phyloP scores from a whole-genome alignment of 83 land plant genomes.

The Thuja plicata region DNA sequence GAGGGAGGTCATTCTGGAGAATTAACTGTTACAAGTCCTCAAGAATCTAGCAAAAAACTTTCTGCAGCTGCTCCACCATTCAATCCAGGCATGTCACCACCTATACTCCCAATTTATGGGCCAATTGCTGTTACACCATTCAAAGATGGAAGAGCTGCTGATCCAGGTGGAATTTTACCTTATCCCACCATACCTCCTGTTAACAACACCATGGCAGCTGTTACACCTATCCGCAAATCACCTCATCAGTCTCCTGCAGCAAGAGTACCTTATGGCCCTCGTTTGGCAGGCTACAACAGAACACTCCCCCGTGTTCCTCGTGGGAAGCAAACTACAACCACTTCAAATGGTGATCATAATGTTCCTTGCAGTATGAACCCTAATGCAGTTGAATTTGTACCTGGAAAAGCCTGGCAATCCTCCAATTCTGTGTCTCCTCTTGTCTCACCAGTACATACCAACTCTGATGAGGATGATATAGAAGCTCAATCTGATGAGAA shows the following conservation, averaged over 20 bases:
- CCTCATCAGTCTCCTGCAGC: constrained; percentile 74
- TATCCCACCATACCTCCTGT: constrained; percentile 48
- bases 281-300: constrained; percentile 53
- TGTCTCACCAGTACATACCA: constrained; percentile 2
- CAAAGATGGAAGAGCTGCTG: constrained; percentile 37
- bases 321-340: constrained; percentile 36
- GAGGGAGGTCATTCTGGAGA: constrained; percentile 6
- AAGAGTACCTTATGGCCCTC: constrained; percentile 73
- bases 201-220: constrained; percentile 28
- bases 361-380: constrained; percentile 64
- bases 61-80: constrained; percentile 75
- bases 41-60: constrained; percentile 50
- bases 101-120: constrained; percentile 33
- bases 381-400: constrained; percentile 75
- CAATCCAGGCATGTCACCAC: constrained; percentile 49
- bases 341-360: constrained; percentile 19
- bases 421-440: constrained; percentile 4
- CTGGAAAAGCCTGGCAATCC: constrained; percentile 69
- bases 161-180: constrained; percentile 64
- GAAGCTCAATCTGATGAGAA: neutral
- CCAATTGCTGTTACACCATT: constrained; percentile 41
- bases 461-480: constrained; percentile 7
- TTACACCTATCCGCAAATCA: constrained; percentile 45
- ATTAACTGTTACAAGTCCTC: constrained; percentile 5
- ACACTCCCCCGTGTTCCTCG: constrained; percentile 40